Conservation (phyloP, 2,329 filamentous ascomycete genomes). For the Ophiostoma perfectum region DNA sequence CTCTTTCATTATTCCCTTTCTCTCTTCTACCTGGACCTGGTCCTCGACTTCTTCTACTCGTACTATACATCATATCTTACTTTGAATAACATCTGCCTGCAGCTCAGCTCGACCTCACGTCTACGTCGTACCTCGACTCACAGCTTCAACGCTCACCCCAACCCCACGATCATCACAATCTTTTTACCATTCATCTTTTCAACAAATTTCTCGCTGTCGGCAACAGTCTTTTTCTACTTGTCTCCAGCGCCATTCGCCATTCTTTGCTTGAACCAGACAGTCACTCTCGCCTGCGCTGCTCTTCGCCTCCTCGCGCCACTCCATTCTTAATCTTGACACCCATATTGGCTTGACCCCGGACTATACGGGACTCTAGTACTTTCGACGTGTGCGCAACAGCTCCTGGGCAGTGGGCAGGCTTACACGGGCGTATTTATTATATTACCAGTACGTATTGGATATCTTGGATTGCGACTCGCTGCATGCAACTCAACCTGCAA, state of each 20-base stretch:
- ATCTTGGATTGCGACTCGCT: background rate
- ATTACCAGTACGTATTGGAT: background rate
- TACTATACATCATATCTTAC: background rate
- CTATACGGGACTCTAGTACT: background rate
- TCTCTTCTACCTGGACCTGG: background rate
- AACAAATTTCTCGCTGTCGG: no score
- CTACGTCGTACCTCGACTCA: background rate
- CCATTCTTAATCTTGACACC: background rate
- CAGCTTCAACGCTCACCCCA: background rate
- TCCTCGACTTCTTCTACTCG: constrained; percentile 9
- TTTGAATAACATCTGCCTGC: background rate
- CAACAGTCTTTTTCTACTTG: background rate
- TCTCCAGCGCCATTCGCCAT: background rate
- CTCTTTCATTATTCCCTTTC: background rate
- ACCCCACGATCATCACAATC: background rate
- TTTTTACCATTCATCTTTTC: background rate
- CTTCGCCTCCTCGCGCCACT: background rate
- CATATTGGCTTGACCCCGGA: constrained; percentile 2
- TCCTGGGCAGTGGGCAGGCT: background rate
- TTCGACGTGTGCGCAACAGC: no score
- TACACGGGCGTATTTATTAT: background rate
- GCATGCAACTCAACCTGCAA: background rate
- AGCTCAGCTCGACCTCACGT: background rate
- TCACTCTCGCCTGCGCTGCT: background rate
- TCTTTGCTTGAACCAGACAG: background rate